Evolutionary conservation across 176 grass and related monocot species (phyloP), one percentile per base, ranked within the genome.

Genomic region (Pharus latifolius): DNA sequence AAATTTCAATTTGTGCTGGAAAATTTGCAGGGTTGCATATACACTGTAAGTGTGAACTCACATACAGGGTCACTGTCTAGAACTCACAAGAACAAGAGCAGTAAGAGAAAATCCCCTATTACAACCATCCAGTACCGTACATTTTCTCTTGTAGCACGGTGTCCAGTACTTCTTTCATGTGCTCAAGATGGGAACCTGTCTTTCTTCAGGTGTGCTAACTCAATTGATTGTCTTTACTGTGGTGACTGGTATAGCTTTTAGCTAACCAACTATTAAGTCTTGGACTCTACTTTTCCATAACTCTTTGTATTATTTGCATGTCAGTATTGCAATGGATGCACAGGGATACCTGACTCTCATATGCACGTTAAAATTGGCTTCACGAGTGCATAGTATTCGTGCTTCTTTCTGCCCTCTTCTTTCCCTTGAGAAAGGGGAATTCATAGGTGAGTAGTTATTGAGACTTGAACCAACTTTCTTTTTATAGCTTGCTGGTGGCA

Each of bases 341-440:
- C 69, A 88, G 49, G 95, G 95, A 58, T 94, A 88, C 74, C 78
- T 99, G 66, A 99, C 82, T 40, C 87, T 91, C 56, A 64, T 94
- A 72, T 94, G 84, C 64, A 88, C 87, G 43, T 55, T 99, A 73
- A 99, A 99, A 83, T 71, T 99, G 84, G 79, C 79, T 7, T 73
- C 90, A 11, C 60, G 82, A 1, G 41, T 84, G 46, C 88, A 91
- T 55, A 86, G 62, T 58, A 86, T 91, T 41, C 59, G 76, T 66
- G 84, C 90, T 62, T 99, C 84, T 81, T 99, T 99, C 76, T 99
- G 95, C 34, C 95, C 90, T 16, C 84, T 99, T 42, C 87, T 99
- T 94, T 99, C 90, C 51, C 95, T 94, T 69, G 95, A 94, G 63
- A 99, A 99, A 91, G 95, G 95, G n/a, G 90, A 99, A 75, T 99